phyloP scores from a whole-genome alignment of 768 basidiomycete species.

The Candolleomyces aberdarensis region DNA sequence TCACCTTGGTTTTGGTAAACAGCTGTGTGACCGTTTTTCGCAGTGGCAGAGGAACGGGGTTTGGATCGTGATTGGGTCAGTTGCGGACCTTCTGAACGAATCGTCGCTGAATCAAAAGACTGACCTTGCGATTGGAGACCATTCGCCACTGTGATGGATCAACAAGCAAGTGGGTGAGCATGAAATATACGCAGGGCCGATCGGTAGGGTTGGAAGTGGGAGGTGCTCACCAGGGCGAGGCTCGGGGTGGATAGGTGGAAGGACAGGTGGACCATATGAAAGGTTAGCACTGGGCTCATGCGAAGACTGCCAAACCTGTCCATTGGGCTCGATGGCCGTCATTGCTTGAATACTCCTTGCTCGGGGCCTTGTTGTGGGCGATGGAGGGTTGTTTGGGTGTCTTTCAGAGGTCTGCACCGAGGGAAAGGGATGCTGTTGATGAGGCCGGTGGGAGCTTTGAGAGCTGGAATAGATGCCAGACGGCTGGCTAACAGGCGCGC shows the following conservation, averaged over 20 bases:
- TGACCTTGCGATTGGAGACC: constrained; percentile 2
- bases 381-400: constrained; percentile 8
- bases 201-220: not conserved
- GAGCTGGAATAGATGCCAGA: not conserved
- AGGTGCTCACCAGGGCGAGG: constrained; percentile 4
- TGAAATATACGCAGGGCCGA: not conserved
- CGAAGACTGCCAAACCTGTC: not conserved
- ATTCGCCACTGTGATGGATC: not conserved
- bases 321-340: not conserved
- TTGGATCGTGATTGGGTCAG: constrained; percentile 1
- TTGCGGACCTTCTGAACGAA: not conserved
- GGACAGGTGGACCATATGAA: not conserved
- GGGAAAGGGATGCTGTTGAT: not conserved
- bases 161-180: not conserved
- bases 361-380: not conserved
- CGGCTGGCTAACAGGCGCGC: not conserved
- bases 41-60: not conserved
- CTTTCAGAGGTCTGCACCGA: not conserved
- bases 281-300: not conserved
- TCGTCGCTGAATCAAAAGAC: constrained; percentile 1
- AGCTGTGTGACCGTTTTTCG: not conserved
- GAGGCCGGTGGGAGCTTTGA: not conserved
- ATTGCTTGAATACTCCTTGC: not conserved
- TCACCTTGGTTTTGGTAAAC: not conserved
- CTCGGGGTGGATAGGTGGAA: constrained; percentile 6